phyloP scores from a whole-genome alignment of 306 rosid species.

The Macrotyloma uniflorum region DNA sequence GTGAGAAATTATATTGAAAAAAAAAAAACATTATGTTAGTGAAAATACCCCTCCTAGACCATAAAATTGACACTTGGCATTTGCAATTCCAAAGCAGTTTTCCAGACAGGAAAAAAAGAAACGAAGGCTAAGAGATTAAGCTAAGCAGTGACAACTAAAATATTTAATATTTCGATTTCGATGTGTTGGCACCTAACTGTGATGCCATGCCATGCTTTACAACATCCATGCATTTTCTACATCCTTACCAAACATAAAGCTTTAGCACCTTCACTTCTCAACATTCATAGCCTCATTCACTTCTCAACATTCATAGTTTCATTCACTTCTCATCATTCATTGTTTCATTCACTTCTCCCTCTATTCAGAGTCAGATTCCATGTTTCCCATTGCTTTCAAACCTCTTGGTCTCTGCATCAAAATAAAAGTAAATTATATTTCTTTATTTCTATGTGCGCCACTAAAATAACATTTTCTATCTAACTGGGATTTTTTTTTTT shows the following conservation, averaged over 20 bases:
- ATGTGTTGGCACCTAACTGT: slow-evolving; percentile 18
- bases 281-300: neutral
- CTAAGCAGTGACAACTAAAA: slow-evolving; percentile 23
- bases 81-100: neutral
- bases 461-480: no score
- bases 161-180: slow-evolving; percentile 27
- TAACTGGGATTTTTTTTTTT: no score
- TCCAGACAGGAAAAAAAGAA: neutral
- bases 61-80: neutral
- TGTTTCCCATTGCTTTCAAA: slow-evolving; percentile 83
- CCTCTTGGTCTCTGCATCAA: slow-evolving; percentile 88
- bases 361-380: slow-evolving; percentile 86
- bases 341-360: neutral
- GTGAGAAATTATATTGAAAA: neutral
- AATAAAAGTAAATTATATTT: neutral
- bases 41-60: neutral
- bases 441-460: neutral
- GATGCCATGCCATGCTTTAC: slow-evolving; percentile 34
- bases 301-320: neutral
- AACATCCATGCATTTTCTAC: slow-evolving; percentile 43
- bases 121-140: neutral
- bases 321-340: slow-evolving; percentile 2
- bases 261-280: neutral
- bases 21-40: neutral
- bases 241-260: slow-evolving; percentile 34